These are phyloP conservation scores for Penicillium dipodomyicola DNA, from an alignment of 495 filamentous ascomycete genomes.

Conservation along the genomic window DNA sequence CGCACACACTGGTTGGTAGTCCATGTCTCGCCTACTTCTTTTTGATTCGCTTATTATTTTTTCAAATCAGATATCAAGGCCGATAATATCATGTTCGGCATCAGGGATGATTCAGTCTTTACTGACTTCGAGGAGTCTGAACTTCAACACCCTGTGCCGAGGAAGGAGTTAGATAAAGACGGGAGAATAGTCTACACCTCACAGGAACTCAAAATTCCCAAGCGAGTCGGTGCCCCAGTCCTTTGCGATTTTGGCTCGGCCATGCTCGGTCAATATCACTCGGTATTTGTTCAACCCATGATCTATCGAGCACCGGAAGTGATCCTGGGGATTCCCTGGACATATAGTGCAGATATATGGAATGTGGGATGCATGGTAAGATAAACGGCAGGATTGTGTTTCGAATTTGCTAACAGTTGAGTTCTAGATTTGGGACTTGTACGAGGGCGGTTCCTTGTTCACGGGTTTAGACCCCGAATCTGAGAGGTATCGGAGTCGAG, in stretches of 20 bases:
- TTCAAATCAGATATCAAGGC: constrained; percentile 35
- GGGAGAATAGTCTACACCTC: constrained; percentile 31
- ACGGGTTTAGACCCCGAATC: constrained; percentile 25
- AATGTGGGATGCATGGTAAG: constrained; percentile 43
- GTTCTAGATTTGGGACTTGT: constrained; percentile 34
- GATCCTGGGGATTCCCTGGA: constrained; percentile 38
- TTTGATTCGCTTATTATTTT: background rate
- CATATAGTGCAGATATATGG: constrained; percentile 45
- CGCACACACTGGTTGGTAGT: constrained; percentile 37
- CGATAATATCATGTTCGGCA: constrained; percentile 39
- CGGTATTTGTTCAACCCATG: constrained; percentile 32
- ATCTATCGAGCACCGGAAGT: constrained; percentile 47
- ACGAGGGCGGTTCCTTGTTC: constrained; percentile 29
- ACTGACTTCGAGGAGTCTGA: constrained; percentile 30
- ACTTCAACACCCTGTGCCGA: constrained; percentile 27
- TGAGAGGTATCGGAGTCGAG: constrained; percentile 35
- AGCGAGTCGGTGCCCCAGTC: constrained; percentile 14
- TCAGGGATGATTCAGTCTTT: constrained; percentile 36
- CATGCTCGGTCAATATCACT: constrained; percentile 16
- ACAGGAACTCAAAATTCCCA: constrained; percentile 23
- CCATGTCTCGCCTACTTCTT: background rate
- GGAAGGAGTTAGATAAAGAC: constrained; percentile 25
- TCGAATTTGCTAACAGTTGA: constrained; percentile 5
- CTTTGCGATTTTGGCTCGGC: constrained; percentile 34
- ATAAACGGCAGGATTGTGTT: background rate